phyloP scores from a whole-genome alignment of 2,329 filamentous ascomycete genomes.

The Ceratocystis albifundus region DNA sequence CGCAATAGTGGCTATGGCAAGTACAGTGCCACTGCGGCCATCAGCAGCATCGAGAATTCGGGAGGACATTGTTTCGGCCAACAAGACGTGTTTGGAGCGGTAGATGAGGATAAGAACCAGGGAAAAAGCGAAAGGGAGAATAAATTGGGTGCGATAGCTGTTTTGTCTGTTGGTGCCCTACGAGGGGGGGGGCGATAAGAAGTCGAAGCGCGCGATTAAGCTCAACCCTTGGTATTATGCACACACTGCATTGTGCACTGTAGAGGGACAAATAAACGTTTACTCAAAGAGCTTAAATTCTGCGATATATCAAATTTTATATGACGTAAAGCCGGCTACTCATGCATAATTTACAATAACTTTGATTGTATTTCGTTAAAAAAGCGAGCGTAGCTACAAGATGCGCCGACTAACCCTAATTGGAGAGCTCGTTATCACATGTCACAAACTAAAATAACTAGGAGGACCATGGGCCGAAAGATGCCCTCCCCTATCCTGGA shows the following conservation, averaged over 20 bases:
- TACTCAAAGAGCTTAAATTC: too few species aligned
- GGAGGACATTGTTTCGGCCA: slow-evolving; percentile 13
- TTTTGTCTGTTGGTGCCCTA: neutral
- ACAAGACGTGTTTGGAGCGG: neutral
- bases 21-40: slow-evolving; percentile 28
- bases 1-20: slow-evolving; percentile 34
- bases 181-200: neutral
- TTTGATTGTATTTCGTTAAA: too few species aligned
- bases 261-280: too few species aligned
- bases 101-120: neutral
- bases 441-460: neutral
- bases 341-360: too few species aligned
- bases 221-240: neutral
- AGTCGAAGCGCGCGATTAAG: neutral
- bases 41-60: slow-evolving; percentile 16
- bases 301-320: too few species aligned
- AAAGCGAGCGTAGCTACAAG: neutral
- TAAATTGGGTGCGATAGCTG: neutral
- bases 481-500: neutral
- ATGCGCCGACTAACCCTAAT: neutral
- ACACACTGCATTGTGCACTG: neutral
- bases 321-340: too few species aligned
- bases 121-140: neutral
- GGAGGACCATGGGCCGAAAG: neutral
- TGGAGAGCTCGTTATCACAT: neutral